Conservation (phyloP, 805 yeast species). For the Ogataea haglerorum region DNA sequence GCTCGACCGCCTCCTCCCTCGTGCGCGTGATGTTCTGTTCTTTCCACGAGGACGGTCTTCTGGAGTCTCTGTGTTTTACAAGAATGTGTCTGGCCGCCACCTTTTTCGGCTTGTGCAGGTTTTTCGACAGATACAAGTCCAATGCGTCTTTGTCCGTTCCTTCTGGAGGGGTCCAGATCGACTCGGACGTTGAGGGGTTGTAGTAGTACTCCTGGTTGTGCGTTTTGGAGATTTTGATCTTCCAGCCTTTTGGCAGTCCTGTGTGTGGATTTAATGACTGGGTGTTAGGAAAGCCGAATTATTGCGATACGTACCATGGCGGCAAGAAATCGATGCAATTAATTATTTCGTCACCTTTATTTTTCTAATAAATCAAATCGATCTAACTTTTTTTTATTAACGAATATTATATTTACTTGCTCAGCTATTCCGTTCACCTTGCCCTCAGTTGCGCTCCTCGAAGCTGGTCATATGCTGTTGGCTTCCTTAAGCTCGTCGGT, state of each 20-base stretch:
- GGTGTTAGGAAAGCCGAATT: neutral
- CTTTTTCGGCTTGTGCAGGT: constrained; percentile 53
- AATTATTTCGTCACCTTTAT: neutral
- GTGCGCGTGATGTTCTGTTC: constrained; percentile 65
- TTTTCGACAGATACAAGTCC: constrained; percentile 49
- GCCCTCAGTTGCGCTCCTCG: neutral
- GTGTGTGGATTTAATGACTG: constrained; percentile 34
- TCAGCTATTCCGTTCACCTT: neutral
- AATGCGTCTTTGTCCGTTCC: constrained; percentile 68
- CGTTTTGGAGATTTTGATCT: constrained; percentile 70
- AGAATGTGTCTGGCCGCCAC: constrained; percentile 80
- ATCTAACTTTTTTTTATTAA: too few relatives aligned
- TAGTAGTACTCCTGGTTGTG: constrained; percentile 82
- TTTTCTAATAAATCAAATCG: too few relatives aligned
- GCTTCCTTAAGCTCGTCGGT: constrained; percentile 51
- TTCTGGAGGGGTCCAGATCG: constrained; percentile 88
- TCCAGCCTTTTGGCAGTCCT: constrained; percentile 88
- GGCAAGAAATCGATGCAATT: neutral
- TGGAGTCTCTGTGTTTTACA: constrained; percentile 75
- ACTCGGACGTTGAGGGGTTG: constrained; percentile 64
- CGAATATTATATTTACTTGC: too few relatives aligned
- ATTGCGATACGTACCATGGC: constrained; percentile 1
- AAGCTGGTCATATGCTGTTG: constrained; percentile 2
- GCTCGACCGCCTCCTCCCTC: constrained; percentile 78
- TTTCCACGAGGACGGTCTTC: constrained; percentile 94